These are phyloP conservation scores for Puccinia sorghi DNA, from an alignment of 1,284 basidiomycete species.

Conservation along the genomic window DNA sequence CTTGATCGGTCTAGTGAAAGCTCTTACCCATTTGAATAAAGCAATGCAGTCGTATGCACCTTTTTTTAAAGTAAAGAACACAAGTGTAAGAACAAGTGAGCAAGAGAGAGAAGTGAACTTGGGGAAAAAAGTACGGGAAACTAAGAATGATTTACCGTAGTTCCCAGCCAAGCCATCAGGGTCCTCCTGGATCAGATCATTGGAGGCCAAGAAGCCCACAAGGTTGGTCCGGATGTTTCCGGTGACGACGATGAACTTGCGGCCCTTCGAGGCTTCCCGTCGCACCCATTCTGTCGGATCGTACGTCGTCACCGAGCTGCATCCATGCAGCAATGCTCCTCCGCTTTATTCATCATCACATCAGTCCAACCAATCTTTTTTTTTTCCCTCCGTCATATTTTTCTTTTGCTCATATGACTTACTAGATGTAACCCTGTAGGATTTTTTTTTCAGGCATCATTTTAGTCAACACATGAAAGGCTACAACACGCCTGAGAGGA, in stretches of 20 bases:
- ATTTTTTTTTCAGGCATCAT: neutral
- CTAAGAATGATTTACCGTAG: slow-evolving; percentile 14
- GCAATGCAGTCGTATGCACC: slow-evolving; percentile 46
- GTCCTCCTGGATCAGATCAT: slow-evolving; percentile 26
- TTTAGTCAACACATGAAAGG: no score
- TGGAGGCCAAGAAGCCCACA: slow-evolving; percentile 31
- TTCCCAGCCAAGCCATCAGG: slow-evolving; percentile 40
- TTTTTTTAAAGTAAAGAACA: neutral
- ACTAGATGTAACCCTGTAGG: neutral
- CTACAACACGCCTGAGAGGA: no score
- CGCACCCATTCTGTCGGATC: slow-evolving; percentile 48
- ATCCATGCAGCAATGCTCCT: neutral
- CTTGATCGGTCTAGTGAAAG: neutral
- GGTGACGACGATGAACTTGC: slow-evolving; percentile 40
- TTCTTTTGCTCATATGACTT: neutral
- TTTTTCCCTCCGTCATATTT: no score
- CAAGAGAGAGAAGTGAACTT: neutral
- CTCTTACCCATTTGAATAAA: slow-evolving; percentile 28
- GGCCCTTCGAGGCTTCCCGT: slow-evolving; percentile 11
- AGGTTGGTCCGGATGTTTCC: slow-evolving; percentile 37
- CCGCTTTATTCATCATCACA: neutral
- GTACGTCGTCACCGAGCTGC: neutral
- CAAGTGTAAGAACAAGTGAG: neutral
- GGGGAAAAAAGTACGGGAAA: neutral
- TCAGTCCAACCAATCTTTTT: no score